A percentile compares a stretch with the other conserved stretches of the same genome.
Conservation (phyloP, 805 yeast species). For the Barnettozyma salicaria region DNA sequence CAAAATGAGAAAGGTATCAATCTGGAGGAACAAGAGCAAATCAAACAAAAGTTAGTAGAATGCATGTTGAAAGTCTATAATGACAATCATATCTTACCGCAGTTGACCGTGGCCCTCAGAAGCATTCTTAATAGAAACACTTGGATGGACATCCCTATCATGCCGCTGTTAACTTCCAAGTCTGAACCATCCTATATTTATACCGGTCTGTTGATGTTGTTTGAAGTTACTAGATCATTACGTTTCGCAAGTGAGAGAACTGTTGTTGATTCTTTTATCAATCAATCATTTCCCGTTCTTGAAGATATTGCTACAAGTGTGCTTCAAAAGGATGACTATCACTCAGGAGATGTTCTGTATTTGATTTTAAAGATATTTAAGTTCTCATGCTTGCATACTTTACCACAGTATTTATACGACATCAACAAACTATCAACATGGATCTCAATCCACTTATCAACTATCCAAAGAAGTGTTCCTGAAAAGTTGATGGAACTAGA, state of each 20-base stretch:
- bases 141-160: constrained; percentile 30
- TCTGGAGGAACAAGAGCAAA: constrained; percentile 45
- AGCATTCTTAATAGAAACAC: constrained; percentile 43
- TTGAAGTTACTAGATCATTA: constrained; percentile 49
- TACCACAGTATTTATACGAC: constrained; percentile 46
- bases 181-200: constrained; percentile 35
- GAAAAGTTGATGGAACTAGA: constrained; percentile 42
- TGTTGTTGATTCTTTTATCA: constrained; percentile 43
- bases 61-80: constrained; percentile 40
- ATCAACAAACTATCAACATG: constrained; percentile 41
- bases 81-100: constrained; percentile 43
- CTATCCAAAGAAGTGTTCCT: constrained; percentile 52
- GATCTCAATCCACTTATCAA: constrained; percentile 60
- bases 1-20: constrained; percentile 28
- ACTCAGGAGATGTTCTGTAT: constrained; percentile 45
- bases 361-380: constrained; percentile 61
- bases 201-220: constrained; percentile 50
- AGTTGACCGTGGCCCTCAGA: constrained; percentile 51
- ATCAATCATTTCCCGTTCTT: constrained; percentile 49
- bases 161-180: constrained; percentile 31
- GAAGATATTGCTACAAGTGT: constrained; percentile 43
- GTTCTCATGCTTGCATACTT: constrained; percentile 50
- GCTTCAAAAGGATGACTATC: constrained; percentile 27
- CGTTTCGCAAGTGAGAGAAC: constrained; percentile 49
- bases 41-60: constrained; percentile 49